Percentiles rank a stretch among this genome's conserved stretches.
phyloP scores from a whole-genome alignment of 2,329 filamentous ascomycete species.

The Intubia oerlemansii region DNA sequence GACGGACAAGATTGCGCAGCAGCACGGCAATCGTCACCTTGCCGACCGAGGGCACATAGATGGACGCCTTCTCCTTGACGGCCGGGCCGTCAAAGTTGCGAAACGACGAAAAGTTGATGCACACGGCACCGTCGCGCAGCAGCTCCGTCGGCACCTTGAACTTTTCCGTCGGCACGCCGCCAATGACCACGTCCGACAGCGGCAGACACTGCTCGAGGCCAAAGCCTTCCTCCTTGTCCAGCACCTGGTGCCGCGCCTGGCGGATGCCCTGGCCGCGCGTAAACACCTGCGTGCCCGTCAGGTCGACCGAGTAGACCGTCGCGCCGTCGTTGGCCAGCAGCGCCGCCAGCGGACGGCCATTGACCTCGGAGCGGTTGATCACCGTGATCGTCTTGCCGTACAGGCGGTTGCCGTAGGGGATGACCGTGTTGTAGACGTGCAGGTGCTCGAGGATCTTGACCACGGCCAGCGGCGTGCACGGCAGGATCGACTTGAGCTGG shows the following conservation, averaged over 20 bases:
- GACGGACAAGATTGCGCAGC: conserved; percentile 73
- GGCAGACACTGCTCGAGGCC: conserved; percentile 62
- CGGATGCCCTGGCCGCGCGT: conserved; percentile 74
- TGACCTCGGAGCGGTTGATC: conserved; percentile 90
- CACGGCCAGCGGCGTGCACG: conserved; percentile 86
- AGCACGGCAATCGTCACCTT: conserved; percentile 94
- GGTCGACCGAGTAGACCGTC: conserved; percentile 83
- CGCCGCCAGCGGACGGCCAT: conserved; percentile 78
- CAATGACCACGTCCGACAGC: conserved; percentile 83
- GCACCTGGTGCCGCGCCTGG: conserved; percentile 67
- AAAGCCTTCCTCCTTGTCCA: conserved; percentile 56
- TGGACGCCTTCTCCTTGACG: conserved; percentile 86
- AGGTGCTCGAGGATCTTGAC: conserved; percentile 95
- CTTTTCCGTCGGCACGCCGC: conserved; percentile 67
- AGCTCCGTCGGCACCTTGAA: conserved; percentile 79
- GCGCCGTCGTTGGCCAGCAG: conserved; percentile 91
- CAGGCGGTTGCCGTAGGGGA: conserved; percentile 79
- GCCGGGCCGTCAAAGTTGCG: conserved; percentile 75
- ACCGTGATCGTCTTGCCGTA: conserved; percentile 91
- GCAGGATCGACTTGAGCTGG: conserved; percentile 73
- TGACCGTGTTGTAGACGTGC: conserved; percentile 87
- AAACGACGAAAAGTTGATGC: conserved; percentile 93
- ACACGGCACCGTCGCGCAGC: conserved; percentile 80
- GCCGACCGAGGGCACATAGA: conserved; percentile 91
- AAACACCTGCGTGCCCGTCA: conserved; percentile 81